These are phyloP conservation scores for Kregervanrija pseudodelftensis DNA, from an alignment of 805 yeast genomes.

Conservation along the genomic window DNA sequence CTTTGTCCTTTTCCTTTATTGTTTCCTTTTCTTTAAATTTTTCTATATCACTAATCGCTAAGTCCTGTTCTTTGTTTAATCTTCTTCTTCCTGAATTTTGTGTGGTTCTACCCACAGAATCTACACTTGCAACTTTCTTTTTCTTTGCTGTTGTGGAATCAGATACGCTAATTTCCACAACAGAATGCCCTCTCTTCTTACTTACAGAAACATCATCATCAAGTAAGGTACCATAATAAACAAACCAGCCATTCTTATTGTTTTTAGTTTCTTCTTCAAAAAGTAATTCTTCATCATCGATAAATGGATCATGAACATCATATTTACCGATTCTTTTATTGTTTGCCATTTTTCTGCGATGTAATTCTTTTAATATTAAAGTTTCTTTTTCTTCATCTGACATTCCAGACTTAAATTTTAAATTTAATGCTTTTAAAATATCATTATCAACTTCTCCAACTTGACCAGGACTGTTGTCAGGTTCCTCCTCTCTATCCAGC, in stretches of 20 bases:
- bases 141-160: no score
- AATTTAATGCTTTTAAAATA: conserved; percentile 21
- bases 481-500: conserved; percentile 30
- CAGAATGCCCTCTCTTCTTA: no score
- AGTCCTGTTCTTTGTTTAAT: no score
- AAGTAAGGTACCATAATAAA: conserved; percentile 85
- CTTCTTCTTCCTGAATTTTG: no score
- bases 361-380: conserved; percentile 24
- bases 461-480: conserved; percentile 18
- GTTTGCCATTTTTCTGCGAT: conserved; percentile 35
- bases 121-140: no score
- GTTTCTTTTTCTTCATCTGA: conserved; percentile 28
- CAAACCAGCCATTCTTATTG: conserved; percentile 93
- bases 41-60: no score
- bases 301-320: conserved; percentile 90
- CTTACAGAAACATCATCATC: conserved; percentile 26
- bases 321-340: conserved; percentile 84
- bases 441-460: conserved; percentile 23
- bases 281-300: conserved; percentile 85
- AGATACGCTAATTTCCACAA: no score
- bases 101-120: no score
- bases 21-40: no score
- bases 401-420: conserved; percentile 27
- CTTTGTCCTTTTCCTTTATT: not conserved
- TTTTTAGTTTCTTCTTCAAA: conserved; percentile 93